Evolutionary conservation across 306 rosid species (phyloP).

Genomic region (Calophaca sinica): DNA sequence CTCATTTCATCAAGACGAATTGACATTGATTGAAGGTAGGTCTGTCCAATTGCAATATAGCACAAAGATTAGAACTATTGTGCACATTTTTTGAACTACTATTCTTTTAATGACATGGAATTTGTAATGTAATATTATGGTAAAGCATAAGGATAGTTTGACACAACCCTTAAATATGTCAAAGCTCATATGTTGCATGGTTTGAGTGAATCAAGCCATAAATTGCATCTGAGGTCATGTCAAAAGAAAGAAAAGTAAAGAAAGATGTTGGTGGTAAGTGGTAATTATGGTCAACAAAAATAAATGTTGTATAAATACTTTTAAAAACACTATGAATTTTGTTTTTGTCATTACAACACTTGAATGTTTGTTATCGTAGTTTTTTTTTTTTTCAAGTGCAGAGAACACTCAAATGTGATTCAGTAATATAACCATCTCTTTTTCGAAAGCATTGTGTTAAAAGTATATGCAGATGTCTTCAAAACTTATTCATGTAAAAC

Average conservation of each 20-base stretch:
- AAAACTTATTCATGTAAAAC: not conserved
- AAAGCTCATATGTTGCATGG: too few species aligned
- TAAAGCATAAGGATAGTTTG: constrained; percentile 7
- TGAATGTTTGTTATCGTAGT: too few species aligned
- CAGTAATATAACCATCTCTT: not conserved
- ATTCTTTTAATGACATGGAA: not conserved
- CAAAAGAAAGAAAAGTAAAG: too few species aligned
- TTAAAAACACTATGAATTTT: not conserved
- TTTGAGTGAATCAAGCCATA: not conserved
- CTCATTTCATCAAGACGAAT: constrained; percentile 63
- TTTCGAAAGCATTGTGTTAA: not conserved
- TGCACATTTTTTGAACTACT: not conserved
- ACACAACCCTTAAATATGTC: too few species aligned
- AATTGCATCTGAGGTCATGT: too few species aligned
- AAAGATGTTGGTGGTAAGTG: too few species aligned
- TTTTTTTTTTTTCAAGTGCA: too few species aligned
- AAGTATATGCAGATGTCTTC: not conserved
- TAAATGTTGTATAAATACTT: too few species aligned
- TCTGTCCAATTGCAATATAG: constrained; percentile 44
- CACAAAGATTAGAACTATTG: constrained; percentile 3
- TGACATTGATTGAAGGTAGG: constrained; percentile 56
- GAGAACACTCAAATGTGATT: not conserved
- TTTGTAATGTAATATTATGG: not conserved
- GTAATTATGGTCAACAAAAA: too few species aligned
- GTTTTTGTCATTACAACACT: too few species aligned